Conservation (phyloP, 1,139 yeast genomes). For the Yamadazyma conglobata region DNA sequence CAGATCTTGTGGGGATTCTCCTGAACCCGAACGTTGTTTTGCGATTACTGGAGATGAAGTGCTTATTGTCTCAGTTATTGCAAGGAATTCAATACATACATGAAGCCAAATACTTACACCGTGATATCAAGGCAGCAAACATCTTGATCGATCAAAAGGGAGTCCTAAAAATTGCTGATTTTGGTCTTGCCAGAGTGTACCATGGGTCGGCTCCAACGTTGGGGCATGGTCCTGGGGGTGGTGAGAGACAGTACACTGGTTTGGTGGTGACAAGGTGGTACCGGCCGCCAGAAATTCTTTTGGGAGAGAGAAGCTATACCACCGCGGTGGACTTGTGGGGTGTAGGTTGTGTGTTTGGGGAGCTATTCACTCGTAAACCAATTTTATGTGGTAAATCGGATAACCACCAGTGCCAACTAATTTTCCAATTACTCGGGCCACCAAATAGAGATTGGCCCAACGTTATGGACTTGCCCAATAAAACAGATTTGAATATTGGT, state of each 20-base stretch:
- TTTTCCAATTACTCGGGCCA: slow-evolving; percentile 78
- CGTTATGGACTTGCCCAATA: slow-evolving; percentile 62
- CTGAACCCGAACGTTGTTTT: slow-evolving; percentile 75
- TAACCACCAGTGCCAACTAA: slow-evolving; percentile 82
- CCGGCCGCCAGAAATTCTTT: slow-evolving; percentile 81
- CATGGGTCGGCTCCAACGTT: slow-evolving; percentile 66
- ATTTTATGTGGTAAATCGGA: slow-evolving; percentile 84
- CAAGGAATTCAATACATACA: slow-evolving; percentile 83
- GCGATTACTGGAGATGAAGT: slow-evolving; percentile 68
- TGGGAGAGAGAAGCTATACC: slow-evolving; percentile 84
- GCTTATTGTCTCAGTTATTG: slow-evolving; percentile 75
- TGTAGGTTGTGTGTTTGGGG: slow-evolving; percentile 93
- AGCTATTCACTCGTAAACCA: slow-evolving; percentile 76
- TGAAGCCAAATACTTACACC: slow-evolving; percentile 64
- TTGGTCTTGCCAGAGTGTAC: slow-evolving; percentile 83
- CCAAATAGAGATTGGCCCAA: slow-evolving; percentile 71
- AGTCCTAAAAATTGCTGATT: slow-evolving; percentile 80
- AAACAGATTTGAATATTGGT: slow-evolving; percentile 39
- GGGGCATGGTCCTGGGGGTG: slow-evolving; percentile 66
- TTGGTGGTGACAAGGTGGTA: slow-evolving; percentile 97
- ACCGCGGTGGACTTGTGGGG: slow-evolving; percentile 98
- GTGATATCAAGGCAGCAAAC: slow-evolving; percentile 95
- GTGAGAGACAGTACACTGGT: slow-evolving; percentile 76
- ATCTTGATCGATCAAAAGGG: slow-evolving; percentile 77
- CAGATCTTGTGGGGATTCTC: slow-evolving; percentile 88